phyloP scores from a whole-genome alignment of 441 rosid species.

The Sinapis alba region DNA sequence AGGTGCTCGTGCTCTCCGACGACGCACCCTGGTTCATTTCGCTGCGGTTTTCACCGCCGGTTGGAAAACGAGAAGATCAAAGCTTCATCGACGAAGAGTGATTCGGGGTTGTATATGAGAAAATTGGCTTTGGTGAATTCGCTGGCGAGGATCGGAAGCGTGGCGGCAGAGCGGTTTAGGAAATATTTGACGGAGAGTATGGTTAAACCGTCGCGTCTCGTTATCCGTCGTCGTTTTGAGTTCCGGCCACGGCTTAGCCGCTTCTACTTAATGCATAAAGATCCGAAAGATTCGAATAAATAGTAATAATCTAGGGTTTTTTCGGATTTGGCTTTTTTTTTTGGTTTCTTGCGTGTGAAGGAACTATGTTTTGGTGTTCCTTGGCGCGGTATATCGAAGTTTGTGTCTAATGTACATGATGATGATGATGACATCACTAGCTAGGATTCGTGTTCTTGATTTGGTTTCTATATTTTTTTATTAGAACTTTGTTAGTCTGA shows the following conservation, averaged over 20 bases:
- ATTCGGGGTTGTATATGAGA: conserved; percentile 54
- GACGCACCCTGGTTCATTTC: conserved; percentile 78
- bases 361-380: conserved; percentile 22
- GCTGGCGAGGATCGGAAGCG: conserved; percentile 64
- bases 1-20: conserved; percentile 91
- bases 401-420: neutral
- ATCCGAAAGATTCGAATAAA: conserved; percentile 21
- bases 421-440: conserved; percentile 4
- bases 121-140: conserved; percentile 79
- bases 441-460: neutral
- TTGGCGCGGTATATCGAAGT: neutral
- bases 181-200: conserved; percentile 54
- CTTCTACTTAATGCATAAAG: conserved; percentile 52
- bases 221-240: conserved; percentile 47
- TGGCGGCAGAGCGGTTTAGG: conserved; percentile 66
- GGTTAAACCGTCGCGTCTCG: conserved; percentile 58
- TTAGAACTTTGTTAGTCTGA: neutral
- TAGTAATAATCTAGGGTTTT: neutral
- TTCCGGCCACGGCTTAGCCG: conserved; percentile 71
- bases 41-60: conserved; percentile 71
- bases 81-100: conserved; percentile 22
- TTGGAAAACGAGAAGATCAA: conserved; percentile 19
- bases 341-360: conserved; percentile 26
- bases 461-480: neutral
- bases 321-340: neutral